These are phyloP conservation scores for Ceratocystis alfenasii DNA, from an alignment of 2,329 filamentous ascomycete genomes.

Conservation along the genomic window DNA sequence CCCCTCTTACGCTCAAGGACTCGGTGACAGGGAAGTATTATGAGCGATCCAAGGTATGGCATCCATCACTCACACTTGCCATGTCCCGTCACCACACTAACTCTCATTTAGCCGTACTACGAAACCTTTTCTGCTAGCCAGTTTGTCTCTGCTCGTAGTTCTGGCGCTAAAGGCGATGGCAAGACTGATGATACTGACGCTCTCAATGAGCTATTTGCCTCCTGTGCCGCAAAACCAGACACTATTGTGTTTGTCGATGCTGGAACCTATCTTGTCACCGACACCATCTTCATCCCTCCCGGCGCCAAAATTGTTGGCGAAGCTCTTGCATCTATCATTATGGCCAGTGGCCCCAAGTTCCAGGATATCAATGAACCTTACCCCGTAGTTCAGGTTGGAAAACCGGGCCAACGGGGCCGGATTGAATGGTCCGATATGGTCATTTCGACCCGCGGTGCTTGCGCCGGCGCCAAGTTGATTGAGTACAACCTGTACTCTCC, in stretches of 20 bases:
- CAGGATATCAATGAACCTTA: constrained; percentile 46
- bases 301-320: constrained; percentile 49
- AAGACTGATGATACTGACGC: constrained; percentile 60
- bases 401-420: constrained; percentile 47
- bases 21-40: constrained; percentile 42
- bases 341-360: constrained; percentile 46
- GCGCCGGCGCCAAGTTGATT: constrained; percentile 57
- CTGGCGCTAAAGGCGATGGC: constrained; percentile 62
- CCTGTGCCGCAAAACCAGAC: constrained; percentile 38
- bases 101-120: constrained; percentile 51
- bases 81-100: background rate
- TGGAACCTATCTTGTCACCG: constrained; percentile 48
- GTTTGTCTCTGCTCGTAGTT: constrained; percentile 57
- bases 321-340: constrained; percentile 40
- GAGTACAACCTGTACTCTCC: constrained; percentile 56
- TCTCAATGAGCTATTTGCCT: constrained; percentile 53
- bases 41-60: constrained; percentile 49
- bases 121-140: constrained; percentile 42
- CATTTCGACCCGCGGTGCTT: constrained; percentile 53
- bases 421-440: constrained; percentile 64
- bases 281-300: constrained; percentile 40
- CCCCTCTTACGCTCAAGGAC: constrained; percentile 43
- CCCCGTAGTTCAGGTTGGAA: constrained; percentile 55
- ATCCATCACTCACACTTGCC: background rate
- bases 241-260: constrained; percentile 50